phyloP scores from a whole-genome alignment of 1,284 basidiomycete species.

The Polyporus tsugae region DNA sequence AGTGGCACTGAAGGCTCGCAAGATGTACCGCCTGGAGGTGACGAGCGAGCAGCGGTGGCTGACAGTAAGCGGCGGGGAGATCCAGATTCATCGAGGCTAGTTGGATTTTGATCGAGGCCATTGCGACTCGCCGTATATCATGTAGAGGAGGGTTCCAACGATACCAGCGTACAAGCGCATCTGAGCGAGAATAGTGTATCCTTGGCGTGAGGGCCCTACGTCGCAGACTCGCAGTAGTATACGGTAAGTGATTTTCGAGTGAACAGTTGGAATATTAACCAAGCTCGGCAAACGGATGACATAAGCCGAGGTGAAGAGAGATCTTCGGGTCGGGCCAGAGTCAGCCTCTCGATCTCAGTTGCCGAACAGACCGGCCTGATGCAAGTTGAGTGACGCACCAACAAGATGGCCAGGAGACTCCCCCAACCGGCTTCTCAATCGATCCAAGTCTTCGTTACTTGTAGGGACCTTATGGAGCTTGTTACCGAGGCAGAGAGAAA shows the following conservation, averaged over 20 bases:
- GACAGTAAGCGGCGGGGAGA: background rate
- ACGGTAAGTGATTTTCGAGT: too few species aligned
- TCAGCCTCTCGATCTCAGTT: background rate
- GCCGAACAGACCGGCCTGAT: background rate
- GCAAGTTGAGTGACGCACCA: background rate
- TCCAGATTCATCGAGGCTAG: background rate
- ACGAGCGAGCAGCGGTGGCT: background rate
- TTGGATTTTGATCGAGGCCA: background rate
- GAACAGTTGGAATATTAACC: background rate
- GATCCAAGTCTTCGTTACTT: too few species aligned
- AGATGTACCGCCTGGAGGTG: background rate
- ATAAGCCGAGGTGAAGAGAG: background rate
- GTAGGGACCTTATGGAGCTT: background rate
- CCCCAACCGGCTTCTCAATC: too few species aligned
- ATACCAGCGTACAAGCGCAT: too few species aligned
- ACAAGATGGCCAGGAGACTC: background rate
- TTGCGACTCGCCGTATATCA: too few species aligned
- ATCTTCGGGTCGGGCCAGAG: background rate
- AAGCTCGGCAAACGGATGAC: background rate
- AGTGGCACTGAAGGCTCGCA: background rate
- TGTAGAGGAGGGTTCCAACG: too few species aligned
- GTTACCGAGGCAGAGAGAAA: too few species aligned
- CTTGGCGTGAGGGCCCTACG: too few species aligned
- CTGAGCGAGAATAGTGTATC: too few species aligned
- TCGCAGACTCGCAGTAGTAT: too few species aligned